Base-by-base conservation (phyloP, 2,329 filamentous ascomycete species). In the Aotearoamyces nothofagi region DNA sequence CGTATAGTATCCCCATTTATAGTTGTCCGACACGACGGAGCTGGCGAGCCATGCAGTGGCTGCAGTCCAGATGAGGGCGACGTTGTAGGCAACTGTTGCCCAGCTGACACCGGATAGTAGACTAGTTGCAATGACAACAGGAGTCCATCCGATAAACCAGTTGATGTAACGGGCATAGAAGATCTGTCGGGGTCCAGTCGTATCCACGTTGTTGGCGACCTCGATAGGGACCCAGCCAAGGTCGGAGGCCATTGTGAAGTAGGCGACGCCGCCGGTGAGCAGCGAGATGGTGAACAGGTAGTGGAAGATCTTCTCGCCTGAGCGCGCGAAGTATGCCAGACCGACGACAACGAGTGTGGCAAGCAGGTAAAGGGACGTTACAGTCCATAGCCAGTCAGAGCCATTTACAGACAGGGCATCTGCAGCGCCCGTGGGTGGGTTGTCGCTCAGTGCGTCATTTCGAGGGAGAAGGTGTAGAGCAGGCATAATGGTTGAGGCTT, bases 151-250 rank as follows among this genome's bases (percentile, higher is more conserved):
- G 17, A 86, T 42, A 36, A 61, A 62, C 82, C 82, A 92, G 54
- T 90, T 81, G 11, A 90, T 57, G 47, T 86, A 92, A 43, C 81
- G 75, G 12, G 75, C 78, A 72, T 76, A 92, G 56, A 71, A 83
- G 31, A 92, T 65, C 52, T 84, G 64, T 36, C 78, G 73, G 44
- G 32, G 37, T 63, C 19, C 76, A 41, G 78, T 62, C 43, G 75
- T 56, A 32, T 70, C 60, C 36, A 69, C 56, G 39, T 60, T 49
- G 12, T 74, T 76, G 47, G 81, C 69, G 17, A 69, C 67, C 16
- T 54, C 40, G 39, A 78, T 69, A 1, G 69, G 63, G 2, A 62
- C 61, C 47, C 63, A 69, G 23, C 72, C 72, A 2, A 78, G 56
- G 43, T 73, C 69, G n/a, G 68, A 66, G 13, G 60, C 72, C 66